A percentile compares a stretch with the other conserved stretches of the same genome.
phyloP scores from a whole-genome alignment of 768 basidiomycete species.

The Plicaturopsis crispa region DNA sequence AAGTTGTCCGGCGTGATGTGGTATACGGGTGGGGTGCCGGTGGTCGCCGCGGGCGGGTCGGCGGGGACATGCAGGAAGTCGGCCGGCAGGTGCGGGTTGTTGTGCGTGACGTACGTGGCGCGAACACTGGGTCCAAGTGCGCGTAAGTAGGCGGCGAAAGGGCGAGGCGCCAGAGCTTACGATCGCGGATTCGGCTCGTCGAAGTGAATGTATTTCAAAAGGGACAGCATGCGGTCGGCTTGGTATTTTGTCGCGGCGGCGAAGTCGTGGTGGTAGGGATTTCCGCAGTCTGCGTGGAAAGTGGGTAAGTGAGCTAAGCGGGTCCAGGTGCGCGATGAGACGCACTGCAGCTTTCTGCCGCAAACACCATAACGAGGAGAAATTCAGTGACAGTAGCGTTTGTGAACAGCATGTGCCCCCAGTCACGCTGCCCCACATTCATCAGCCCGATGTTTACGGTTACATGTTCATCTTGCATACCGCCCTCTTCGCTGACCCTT shows the following conservation, averaged over 20 bases:
- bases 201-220: constrained; percentile 19
- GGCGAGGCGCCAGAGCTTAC: constrained; percentile 1
- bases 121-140: constrained; percentile 10
- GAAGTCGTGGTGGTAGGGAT: constrained; percentile 23
- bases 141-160: background rate
- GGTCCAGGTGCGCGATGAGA: background rate
- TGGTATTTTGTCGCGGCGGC: constrained; percentile 23
- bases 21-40: constrained; percentile 10
- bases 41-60: background rate
- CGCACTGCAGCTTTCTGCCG: constrained; percentile 16
- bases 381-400: constrained; percentile 17
- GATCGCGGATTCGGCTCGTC: constrained; percentile 10
- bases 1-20: constrained; percentile 17
- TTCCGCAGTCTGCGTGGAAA: constrained; percentile 16
- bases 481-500: constrained; percentile 18
- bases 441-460: background rate
- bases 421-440: constrained; percentile 18
- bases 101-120: constrained; percentile 19
- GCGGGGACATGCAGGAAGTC: constrained; percentile 8
- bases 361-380: constrained; percentile 22
- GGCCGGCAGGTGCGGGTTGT: constrained; percentile 7
- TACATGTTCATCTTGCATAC: constrained; percentile 9
- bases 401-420: constrained; percentile 24
- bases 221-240: constrained; percentile 23
- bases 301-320: background rate